phyloP scores from a whole-genome alignment of 345 rosid genomes.

The Clausena lansium region DNA sequence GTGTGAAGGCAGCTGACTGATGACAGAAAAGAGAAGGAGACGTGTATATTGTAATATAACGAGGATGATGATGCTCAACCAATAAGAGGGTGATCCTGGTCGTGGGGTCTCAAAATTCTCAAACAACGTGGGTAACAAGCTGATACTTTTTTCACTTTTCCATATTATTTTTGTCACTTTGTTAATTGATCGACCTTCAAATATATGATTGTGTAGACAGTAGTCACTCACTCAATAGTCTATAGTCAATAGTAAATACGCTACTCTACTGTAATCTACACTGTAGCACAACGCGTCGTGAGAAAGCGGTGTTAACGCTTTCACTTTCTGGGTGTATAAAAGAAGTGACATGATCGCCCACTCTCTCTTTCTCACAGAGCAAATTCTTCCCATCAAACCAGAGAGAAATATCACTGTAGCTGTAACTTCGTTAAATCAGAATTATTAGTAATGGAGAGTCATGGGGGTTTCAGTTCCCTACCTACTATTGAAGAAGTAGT shows the following conservation, averaged over 20 bases:
- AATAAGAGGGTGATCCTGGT: no score
- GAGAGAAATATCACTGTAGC: neutral
- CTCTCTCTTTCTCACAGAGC: neutral
- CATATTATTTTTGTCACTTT: no score
- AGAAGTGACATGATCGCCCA: neutral
- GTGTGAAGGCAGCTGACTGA: neutral
- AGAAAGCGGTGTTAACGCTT: no score
- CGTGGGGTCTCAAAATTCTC: neutral
- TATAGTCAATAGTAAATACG: no score
- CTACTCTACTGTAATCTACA: no score
- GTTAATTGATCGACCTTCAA: no score
- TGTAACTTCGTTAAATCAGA: neutral
- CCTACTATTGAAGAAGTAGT: neutral
- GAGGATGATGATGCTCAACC: neutral
- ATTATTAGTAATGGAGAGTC: neutral
- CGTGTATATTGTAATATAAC: no score
- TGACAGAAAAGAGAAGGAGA: neutral
- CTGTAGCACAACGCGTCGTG: no score
- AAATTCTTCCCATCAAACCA: neutral
- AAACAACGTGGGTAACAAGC: neutral
- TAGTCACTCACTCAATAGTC: no score
- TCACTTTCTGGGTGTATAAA: neutral
- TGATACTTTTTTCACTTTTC: no score
- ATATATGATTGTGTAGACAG: no score
- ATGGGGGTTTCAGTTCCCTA: conserved; percentile 23